phyloP scores from a whole-genome alignment of 2,329 filamentous ascomycete species.

The Geosmithia morbida region DNA sequence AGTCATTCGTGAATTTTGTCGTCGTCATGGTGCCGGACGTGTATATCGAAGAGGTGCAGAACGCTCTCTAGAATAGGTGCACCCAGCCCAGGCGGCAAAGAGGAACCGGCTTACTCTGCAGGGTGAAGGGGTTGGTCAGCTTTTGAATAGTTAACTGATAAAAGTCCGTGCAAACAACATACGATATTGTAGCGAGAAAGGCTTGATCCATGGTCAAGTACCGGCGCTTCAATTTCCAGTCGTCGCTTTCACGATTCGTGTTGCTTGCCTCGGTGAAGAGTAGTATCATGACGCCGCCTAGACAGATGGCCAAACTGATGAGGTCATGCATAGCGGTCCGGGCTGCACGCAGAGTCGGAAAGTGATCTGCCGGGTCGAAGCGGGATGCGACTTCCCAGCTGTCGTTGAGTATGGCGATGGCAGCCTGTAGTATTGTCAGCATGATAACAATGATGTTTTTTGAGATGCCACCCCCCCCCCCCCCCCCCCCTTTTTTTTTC shows the following conservation, averaged over 20 bases:
- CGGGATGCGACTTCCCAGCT: constrained; percentile 19
- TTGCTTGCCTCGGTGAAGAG: constrained; percentile 11
- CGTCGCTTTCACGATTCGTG: not conserved
- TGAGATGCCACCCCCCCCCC: too few relatives aligned
- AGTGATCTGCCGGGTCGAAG: constrained; percentile 10
- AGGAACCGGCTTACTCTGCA: constrained; percentile 11
- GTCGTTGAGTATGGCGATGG: constrained; percentile 19
- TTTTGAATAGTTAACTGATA: not conserved
- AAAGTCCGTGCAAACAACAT: not conserved
- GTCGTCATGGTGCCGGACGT: not conserved
- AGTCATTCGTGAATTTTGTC: not conserved
- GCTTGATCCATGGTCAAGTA: constrained; percentile 3
- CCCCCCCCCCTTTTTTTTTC: too few relatives aligned
- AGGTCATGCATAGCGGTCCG: constrained; percentile 17
- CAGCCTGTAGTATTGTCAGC: constrained; percentile 7
- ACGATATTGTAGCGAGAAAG: constrained; percentile 9
- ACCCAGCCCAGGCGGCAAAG: constrained; percentile 8
- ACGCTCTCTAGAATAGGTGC: not conserved
- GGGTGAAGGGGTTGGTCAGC: not conserved
- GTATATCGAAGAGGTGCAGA: not conserved
- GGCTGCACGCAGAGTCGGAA: constrained; percentile 11
- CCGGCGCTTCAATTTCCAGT: constrained; percentile 1
- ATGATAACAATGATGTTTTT: not conserved
- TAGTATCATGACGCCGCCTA: constrained; percentile 19
- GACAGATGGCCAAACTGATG: constrained; percentile 15